phyloP scores from a whole-genome alignment of 192 early-diverging fungal species.

The Coemansia javaensis region DNA sequence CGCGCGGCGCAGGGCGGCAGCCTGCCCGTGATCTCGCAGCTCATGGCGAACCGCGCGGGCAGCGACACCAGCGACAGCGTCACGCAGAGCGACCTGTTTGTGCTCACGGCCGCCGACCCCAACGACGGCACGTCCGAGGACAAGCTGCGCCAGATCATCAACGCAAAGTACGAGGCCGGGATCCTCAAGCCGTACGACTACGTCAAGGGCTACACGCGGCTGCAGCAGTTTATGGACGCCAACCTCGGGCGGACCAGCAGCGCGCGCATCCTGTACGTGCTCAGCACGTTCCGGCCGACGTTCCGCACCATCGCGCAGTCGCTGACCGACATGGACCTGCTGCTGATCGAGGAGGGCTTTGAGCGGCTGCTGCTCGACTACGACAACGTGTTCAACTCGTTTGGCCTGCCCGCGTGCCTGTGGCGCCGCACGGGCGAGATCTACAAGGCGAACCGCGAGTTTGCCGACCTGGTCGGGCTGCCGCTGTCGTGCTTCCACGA shows the following conservation, averaged over 20 bases:
- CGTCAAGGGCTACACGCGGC: slow-evolving; percentile 80
- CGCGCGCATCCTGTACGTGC: slow-evolving; percentile 76
- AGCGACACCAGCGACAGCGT: no score
- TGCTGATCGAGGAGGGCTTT: slow-evolving; percentile 93
- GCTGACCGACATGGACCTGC: slow-evolving; percentile 89
- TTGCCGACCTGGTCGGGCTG: slow-evolving; percentile 81
- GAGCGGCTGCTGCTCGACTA: slow-evolving; percentile 93
- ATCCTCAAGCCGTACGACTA: slow-evolving; percentile 97
- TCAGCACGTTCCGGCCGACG: slow-evolving; percentile 83
- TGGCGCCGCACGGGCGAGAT: slow-evolving; percentile 97
- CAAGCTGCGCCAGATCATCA: slow-evolving; percentile 84
- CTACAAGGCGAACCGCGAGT: slow-evolving; percentile 93
- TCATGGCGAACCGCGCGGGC: slow-evolving; percentile 38
- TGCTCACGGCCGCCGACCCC: slow-evolving; percentile 90
- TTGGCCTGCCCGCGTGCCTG: slow-evolving; percentile 92
- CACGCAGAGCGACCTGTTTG: slow-evolving; percentile 62
- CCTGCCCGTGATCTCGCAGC: slow-evolving; percentile 40
- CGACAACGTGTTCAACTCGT: slow-evolving; percentile 88
- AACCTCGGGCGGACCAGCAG: slow-evolving; percentile 57
- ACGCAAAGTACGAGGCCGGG: slow-evolving; percentile 94
- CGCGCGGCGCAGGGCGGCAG: slow-evolving; percentile 1
- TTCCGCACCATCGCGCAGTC: slow-evolving; percentile 84
- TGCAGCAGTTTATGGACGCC: slow-evolving; percentile 88
- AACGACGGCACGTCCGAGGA: slow-evolving; percentile 80
- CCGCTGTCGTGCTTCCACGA: slow-evolving; percentile 79